phyloP scores from a whole-genome alignment of 257 asterid genomes.

The Nyctanthes arbortristis region DNA sequence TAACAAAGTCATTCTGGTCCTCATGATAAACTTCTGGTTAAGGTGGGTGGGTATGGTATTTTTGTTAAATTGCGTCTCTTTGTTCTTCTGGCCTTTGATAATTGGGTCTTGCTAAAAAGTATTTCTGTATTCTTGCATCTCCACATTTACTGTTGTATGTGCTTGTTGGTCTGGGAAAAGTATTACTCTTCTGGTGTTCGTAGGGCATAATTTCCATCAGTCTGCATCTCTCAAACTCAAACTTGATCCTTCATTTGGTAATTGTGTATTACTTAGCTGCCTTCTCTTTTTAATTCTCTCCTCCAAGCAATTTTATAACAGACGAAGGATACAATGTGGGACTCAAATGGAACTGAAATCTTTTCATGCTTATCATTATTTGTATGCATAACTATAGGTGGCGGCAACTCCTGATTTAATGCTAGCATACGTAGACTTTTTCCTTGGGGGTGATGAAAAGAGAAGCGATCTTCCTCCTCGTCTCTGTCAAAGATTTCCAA shows the following conservation, averaged over 20 bases:
- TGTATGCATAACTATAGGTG: constrained; percentile 53
- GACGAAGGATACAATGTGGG: neutral
- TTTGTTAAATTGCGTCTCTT: neutral
- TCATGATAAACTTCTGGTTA: neutral
- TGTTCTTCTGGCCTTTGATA: neutral
- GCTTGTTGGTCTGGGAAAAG: neutral
- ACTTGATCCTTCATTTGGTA: neutral
- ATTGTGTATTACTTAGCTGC: neutral
- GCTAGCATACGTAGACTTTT: constrained; percentile 91
- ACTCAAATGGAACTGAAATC: neutral
- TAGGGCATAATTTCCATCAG: neutral
- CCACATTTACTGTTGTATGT: neutral
- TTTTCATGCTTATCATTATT: constrained; percentile 21
- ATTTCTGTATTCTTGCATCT: neutral
- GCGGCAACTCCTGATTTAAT: constrained; percentile 96
- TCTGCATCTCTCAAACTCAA: neutral
- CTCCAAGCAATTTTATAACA: neutral
- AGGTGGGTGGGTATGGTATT: neutral
- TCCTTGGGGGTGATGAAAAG: constrained; percentile 98
- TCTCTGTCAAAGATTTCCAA: constrained; percentile 81
- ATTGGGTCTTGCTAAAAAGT: neutral
- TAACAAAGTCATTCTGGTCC: neutral
- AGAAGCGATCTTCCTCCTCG: constrained; percentile 91
- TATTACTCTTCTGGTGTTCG: neutral
- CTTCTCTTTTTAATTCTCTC: neutral